These are phyloP conservation scores for Boeremia lycopersici DNA, from an alignment of 2,329 filamentous ascomycete species.

Conservation along the genomic window DNA sequence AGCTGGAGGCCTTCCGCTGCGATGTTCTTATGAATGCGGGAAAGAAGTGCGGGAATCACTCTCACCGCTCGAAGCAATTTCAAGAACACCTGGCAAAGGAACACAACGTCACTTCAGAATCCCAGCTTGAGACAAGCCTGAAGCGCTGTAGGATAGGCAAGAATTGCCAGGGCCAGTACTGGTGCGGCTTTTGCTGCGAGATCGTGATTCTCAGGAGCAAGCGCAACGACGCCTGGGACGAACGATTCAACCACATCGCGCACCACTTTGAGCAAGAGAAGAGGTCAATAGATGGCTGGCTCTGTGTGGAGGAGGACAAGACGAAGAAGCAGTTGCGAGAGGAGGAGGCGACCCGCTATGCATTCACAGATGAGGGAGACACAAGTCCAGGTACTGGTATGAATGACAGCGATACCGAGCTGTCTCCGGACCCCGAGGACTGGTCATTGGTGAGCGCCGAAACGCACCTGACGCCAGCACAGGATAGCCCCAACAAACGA, in stretches of 20 bases:
- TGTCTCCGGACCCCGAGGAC: neutral
- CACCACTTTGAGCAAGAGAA: conserved; percentile 67
- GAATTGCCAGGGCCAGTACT: conserved; percentile 71
- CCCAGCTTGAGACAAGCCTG: conserved; percentile 49
- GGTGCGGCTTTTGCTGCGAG: conserved; percentile 81
- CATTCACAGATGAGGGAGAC: conserved; percentile 9
- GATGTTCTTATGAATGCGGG: conserved; percentile 33
- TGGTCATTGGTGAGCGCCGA: neutral
- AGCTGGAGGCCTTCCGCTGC: conserved; percentile 75
- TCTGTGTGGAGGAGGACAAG: conserved; percentile 48
- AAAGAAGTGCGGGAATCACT: conserved; percentile 62
- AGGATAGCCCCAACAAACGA: neutral
- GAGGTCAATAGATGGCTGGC: conserved; percentile 63
- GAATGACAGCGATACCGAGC: neutral
- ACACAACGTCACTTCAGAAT: conserved; percentile 49
- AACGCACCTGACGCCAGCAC: neutral
- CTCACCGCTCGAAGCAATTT: conserved; percentile 65
- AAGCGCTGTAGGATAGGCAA: conserved; percentile 66
- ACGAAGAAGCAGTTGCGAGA: conserved; percentile 38
- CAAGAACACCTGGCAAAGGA: conserved; percentile 63
- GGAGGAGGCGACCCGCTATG: conserved; percentile 30
- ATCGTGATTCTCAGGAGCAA: conserved; percentile 60
- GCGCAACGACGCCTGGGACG: conserved; percentile 63
- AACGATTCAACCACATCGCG: conserved; percentile 77
- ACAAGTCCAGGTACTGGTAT: neutral